These are phyloP conservation scores for Asparagopsis taxiformis DNA, from an alignment of 31 red algal species.

Conservation along the genomic window DNA sequence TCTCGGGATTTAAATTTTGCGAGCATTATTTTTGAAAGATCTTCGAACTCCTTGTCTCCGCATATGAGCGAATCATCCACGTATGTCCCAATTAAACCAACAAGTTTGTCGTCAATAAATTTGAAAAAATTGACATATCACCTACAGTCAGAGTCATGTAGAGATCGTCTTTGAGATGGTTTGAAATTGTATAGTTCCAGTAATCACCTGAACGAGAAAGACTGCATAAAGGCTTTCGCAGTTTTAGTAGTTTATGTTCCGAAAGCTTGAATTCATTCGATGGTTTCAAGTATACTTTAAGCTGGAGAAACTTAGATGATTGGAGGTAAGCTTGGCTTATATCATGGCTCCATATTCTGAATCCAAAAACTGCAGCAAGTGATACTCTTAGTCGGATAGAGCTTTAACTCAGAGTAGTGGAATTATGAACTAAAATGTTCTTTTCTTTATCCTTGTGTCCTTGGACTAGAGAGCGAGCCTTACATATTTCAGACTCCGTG, in stretches of 20 bases:
- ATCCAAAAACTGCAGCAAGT: conserved; percentile 17
- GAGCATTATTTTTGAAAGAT: neutral
- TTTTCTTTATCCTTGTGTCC: conserved; percentile 1
- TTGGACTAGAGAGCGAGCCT: neutral
- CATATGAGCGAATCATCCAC: conserved; percentile 7
- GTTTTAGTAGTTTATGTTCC: neutral
- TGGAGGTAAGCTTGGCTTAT: conserved; percentile 25
- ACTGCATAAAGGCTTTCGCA: conserved; percentile 9
- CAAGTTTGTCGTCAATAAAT: neutral
- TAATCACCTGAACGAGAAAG: conserved; percentile 23
- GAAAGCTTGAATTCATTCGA: conserved; percentile 13
- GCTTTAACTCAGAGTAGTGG: conserved; percentile 2
- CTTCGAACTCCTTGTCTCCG: neutral
- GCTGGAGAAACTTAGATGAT: neutral
- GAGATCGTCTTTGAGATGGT: conserved; percentile 2
- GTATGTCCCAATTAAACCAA: conserved; percentile 1
- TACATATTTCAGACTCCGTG: neutral
- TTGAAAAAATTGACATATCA: conserved; percentile 11
- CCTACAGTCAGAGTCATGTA: neutral
- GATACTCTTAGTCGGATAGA: neutral
- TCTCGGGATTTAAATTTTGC: conserved; percentile 6
- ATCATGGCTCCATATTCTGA: conserved; percentile 21
- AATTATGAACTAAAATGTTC: conserved; percentile 2
- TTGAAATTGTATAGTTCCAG: conserved; percentile 12
- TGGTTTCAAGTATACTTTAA: neutral